A percentile compares a stretch with the other conserved stretches of the same genome.
phyloP scores from a whole-genome alignment of 805 yeast genomes.

The Ogataea glucozyma region DNA sequence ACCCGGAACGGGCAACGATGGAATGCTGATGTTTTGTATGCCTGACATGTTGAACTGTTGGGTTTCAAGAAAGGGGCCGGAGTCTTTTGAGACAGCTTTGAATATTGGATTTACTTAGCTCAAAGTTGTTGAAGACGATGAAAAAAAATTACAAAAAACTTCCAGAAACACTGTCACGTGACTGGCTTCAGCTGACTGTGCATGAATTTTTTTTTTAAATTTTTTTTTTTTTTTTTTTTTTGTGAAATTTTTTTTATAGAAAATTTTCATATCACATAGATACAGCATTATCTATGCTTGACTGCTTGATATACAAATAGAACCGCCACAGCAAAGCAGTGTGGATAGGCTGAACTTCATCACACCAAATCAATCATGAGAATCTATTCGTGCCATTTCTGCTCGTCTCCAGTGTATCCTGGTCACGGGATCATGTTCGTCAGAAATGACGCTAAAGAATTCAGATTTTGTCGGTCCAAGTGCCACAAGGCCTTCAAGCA shows the following conservation, averaged over 20 bases:
- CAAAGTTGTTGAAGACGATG: neutral
- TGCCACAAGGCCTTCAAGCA: slow-evolving; percentile 97
- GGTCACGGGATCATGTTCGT: slow-evolving; percentile 97
- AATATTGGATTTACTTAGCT: no score
- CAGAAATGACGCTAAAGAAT: slow-evolving; percentile 97
- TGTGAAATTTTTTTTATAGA: slow-evolving; percentile 3
- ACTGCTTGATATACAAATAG: neutral
- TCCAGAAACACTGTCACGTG: neutral
- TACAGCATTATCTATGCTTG: neutral
- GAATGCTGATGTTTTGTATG: slow-evolving; percentile 49
- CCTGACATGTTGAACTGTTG: slow-evolving; percentile 27
- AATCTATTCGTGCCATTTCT: slow-evolving; percentile 90
- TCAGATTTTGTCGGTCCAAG: slow-evolving; percentile 95
- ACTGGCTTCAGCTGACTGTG: neutral
- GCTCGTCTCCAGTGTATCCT: slow-evolving; percentile 95
- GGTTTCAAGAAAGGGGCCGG: no score
- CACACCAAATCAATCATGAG: slow-evolving; percentile 52
- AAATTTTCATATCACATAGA: slow-evolving; percentile 1
- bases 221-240: slow-evolving; percentile 4
- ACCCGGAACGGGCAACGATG: slow-evolving; percentile 58
- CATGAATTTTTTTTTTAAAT: neutral
- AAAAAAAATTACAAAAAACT: neutral
- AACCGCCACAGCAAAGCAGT: neutral
- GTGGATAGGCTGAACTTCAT: neutral
- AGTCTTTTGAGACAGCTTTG: no score